Evolutionary conservation across 768 basidiomycete genomes (phyloP).

Genomic region (Mycena crocata): DNA sequence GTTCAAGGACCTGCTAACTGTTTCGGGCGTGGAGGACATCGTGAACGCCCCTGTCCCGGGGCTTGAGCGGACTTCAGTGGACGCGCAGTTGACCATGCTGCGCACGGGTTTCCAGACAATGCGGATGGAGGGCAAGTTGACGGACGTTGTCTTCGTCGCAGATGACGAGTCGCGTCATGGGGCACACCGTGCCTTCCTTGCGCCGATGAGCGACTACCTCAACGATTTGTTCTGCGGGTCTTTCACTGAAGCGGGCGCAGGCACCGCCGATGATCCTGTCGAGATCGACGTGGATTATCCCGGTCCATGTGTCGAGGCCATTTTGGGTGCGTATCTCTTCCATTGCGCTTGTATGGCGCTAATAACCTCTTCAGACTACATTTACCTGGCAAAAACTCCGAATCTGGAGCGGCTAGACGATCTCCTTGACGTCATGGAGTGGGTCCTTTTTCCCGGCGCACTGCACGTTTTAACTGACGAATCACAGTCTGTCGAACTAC

Average conservation of each 20-base stretch:
- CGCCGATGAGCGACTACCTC: slow-evolving; percentile 40
- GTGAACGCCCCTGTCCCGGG: slow-evolving; percentile 32
- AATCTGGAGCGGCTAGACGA: slow-evolving; percentile 29
- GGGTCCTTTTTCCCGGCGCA: background rate
- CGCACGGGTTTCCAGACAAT: slow-evolving; percentile 36
- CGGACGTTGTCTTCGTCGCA: slow-evolving; percentile 39
- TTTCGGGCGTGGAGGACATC: slow-evolving; percentile 36
- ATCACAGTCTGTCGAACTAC: slow-evolving; percentile 29
- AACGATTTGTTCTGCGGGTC: slow-evolving; percentile 36
- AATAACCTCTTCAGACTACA: slow-evolving; percentile 21
- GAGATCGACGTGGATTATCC: slow-evolving; percentile 35
- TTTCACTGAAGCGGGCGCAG: slow-evolving; percentile 34
- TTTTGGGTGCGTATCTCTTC: slow-evolving; percentile 18
- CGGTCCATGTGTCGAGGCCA: slow-evolving; percentile 28
- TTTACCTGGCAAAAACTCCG: slow-evolving; percentile 28
- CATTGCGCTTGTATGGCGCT: background rate
- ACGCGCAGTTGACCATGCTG: slow-evolving; percentile 30
- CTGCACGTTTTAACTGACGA: background rate
- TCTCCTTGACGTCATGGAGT: slow-evolving; percentile 35
- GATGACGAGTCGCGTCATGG: slow-evolving; percentile 33
- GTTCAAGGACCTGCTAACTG: slow-evolving; percentile 33
- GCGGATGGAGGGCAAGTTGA: slow-evolving; percentile 32
- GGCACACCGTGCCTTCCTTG: slow-evolving; percentile 39
- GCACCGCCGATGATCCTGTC: slow-evolving; percentile 32
- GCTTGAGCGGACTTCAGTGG: slow-evolving; percentile 30